A percentile compares a stretch with the other conserved stretches of the same genome.
Evolutionary conservation across 306 rosid species (phyloP).

Genomic region (Vigna trinervia): DNA sequence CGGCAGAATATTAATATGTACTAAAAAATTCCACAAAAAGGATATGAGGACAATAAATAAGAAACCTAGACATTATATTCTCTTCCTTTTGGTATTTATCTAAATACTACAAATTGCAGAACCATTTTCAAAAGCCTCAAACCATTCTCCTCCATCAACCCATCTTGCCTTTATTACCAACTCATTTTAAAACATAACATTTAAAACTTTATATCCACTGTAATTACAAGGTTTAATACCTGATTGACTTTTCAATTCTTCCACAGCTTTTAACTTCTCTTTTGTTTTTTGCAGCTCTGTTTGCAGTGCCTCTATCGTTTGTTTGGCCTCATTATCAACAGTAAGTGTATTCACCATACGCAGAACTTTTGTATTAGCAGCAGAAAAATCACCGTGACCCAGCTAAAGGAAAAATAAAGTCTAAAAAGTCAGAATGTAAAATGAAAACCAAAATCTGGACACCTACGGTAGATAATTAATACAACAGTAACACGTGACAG

Average conservation of each 20-base stretch:
- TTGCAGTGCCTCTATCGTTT: slow-evolving; percentile 90
- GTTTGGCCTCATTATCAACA: slow-evolving; percentile 92
- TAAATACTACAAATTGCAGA: slow-evolving; percentile 17
- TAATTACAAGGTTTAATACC: slow-evolving; percentile 58
- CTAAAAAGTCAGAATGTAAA: slow-evolving; percentile 11
- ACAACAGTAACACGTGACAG: background rate
- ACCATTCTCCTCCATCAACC: slow-evolving; percentile 30
- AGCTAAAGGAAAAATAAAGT: slow-evolving; percentile 56
- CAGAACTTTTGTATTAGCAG: slow-evolving; percentile 92
- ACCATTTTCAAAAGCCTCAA: slow-evolving; percentile 25
- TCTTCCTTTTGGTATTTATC: slow-evolving; percentile 28
- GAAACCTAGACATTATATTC: slow-evolving; percentile 6
- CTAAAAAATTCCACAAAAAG: background rate
- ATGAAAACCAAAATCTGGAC: slow-evolving; percentile 40
- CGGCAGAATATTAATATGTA: slow-evolving; percentile 3
- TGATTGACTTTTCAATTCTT: slow-evolving; percentile 84
- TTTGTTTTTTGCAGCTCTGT: slow-evolving; percentile 86
- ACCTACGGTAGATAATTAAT: slow-evolving; percentile 30
- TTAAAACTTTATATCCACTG: slow-evolving; percentile 20
- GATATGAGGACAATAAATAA: slow-evolving; percentile 10
- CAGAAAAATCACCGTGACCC: slow-evolving; percentile 78
- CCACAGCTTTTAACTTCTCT: slow-evolving; percentile 93
- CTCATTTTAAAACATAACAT: slow-evolving; percentile 29
- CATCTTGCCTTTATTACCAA: slow-evolving; percentile 14
- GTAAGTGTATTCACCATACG: slow-evolving; percentile 94